Evolutionary conservation across 169 alveolate species (phyloP).

Genomic region (Cytauxzoon felis): DNA sequence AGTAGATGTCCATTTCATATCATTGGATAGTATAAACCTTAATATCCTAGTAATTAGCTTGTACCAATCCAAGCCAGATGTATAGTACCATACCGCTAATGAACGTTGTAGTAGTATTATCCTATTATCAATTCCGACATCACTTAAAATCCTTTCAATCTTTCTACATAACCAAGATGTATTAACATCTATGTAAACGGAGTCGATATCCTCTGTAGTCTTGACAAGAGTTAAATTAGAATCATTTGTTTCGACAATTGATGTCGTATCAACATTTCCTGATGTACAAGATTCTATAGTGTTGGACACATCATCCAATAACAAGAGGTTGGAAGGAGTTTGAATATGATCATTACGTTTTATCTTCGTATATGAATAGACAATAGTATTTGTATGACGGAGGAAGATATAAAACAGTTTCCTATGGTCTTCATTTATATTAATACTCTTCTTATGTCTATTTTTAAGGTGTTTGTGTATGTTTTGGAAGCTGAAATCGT

Average conservation of each 20-base stretch:
- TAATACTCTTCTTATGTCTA: background rate
- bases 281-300: no score
- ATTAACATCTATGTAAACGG: background rate
- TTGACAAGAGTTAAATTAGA: no score
- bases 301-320: no score
- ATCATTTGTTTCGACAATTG: no score
- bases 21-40: no score
- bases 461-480: constrained; percentile 22
- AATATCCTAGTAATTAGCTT: constrained; percentile 23
- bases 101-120: constrained; percentile 37
- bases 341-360: no score
- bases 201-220: no score
- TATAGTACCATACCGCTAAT: constrained; percentile 35
- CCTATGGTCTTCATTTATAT: background rate
- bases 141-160: background rate
- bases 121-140: constrained; percentile 20
- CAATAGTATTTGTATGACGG: constrained; percentile 6
- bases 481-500: constrained; percentile 16
- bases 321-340: no score
- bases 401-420: constrained; percentile 7
- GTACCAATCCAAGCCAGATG: constrained; percentile 20
- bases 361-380: background rate
- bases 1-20: no score
- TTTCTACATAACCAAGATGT: constrained; percentile 32
- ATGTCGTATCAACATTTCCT: no score